A percentile compares a stretch with the other conserved stretches of the same genome.
These are phyloP conservation scores for Malus hybrid DNA, from an alignment of 331 rosid genomes.

Conservation along the genomic window DNA sequence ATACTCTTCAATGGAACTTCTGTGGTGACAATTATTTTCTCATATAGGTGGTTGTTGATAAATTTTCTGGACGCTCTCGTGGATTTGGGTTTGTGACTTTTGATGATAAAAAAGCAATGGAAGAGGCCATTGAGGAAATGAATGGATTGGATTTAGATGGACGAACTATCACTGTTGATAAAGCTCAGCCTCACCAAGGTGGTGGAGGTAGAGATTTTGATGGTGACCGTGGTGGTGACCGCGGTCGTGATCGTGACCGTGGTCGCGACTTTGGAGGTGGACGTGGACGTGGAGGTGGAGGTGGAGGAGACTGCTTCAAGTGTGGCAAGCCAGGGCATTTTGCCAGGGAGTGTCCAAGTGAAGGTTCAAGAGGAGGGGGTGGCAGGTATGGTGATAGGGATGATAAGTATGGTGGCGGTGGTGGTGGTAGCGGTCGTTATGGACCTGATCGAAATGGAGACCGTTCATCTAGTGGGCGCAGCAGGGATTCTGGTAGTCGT, in stretches of 20 bases:
- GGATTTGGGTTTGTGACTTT: constrained; percentile 98
- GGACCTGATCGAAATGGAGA: constrained; percentile 70
- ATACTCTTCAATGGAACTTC: background rate
- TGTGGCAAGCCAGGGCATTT: constrained; percentile 99
- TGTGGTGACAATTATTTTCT: background rate
- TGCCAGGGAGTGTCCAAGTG: constrained; percentile 95
- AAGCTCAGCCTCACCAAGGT: constrained; percentile 93
- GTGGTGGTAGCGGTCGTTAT: constrained; percentile 29
- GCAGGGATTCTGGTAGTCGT: constrained; percentile 57
- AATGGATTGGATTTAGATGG: constrained; percentile 96
- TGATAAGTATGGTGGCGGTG: constrained; percentile 49
- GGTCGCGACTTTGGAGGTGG: constrained; percentile 21
- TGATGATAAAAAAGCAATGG: constrained; percentile 97
- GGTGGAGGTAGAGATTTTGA: constrained; percentile 78
- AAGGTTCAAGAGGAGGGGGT: constrained; percentile 67
- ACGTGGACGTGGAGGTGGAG: constrained; percentile 22
- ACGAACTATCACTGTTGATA: constrained; percentile 88
- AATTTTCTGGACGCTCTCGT: constrained; percentile 93
- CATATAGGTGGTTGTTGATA: constrained; percentile 83
- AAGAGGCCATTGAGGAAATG: constrained; percentile 93
- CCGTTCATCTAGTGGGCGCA: constrained; percentile 73
- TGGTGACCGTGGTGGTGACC: constrained; percentile 66
- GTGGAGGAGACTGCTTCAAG: constrained; percentile 90
- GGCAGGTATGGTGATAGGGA: constrained; percentile 70
- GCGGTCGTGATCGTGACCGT: constrained; percentile 39